Percentiles rank a stretch among this genome's conserved stretches.
Evolutionary conservation across 2,329 filamentous ascomycete genomes (phyloP).

Genomic region (Tolypocladium sp.): DNA sequence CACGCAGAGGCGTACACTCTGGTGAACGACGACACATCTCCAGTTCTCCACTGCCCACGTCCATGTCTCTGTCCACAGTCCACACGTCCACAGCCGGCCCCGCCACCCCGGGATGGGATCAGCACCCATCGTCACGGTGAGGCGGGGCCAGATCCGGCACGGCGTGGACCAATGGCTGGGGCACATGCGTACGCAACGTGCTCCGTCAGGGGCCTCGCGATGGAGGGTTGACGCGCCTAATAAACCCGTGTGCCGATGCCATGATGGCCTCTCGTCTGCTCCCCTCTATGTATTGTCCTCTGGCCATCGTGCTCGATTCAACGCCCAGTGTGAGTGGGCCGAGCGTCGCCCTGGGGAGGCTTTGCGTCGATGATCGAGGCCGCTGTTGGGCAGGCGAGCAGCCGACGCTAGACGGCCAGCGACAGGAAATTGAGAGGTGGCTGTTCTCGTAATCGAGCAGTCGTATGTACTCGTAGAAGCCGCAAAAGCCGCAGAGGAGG

Average conservation of each 20-base stretch:
- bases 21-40: background rate
- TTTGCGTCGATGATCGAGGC: background rate
- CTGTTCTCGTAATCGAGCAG: background rate
- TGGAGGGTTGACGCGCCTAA: background rate
- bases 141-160: conserved; percentile 3
- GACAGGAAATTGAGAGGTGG: background rate
- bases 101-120: background rate
- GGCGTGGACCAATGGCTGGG: conserved; percentile 30
- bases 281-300: background rate
- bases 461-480: no score
- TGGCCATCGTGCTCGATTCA: background rate
- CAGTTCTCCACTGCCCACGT: background rate
- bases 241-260: background rate
- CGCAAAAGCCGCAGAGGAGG: no score
- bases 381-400: no score
- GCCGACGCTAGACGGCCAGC: background rate
- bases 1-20: background rate
- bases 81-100: background rate
- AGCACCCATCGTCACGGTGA: background rate
- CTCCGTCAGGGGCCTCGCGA: conserved; percentile 11
- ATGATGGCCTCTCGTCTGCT: background rate
- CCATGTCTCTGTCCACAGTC: background rate
- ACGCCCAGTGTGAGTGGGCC: background rate
- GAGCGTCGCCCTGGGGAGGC: background rate
- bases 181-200: conserved; percentile 26